Base-by-base conservation (phyloP, 768 basidiomycete species). In the Aureoboletus auriporus region DNA sequence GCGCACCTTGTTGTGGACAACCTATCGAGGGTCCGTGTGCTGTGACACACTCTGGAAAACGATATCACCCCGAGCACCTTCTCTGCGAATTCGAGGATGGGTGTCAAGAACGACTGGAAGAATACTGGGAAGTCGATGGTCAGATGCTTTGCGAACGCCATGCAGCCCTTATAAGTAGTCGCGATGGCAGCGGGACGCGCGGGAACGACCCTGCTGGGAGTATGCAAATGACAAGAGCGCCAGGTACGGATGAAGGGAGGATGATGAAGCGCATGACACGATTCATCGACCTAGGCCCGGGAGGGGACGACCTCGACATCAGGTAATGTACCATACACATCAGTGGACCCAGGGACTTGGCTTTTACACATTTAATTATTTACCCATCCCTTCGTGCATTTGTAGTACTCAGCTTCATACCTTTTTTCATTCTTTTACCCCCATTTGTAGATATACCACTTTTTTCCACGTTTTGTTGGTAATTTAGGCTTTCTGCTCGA, bases 11-110 rank as follows among this genome's bases (percentile, higher is more conserved):
- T 14, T 97, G 93, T 65, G 84, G 88, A 4, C 80, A 86, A 64
- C 93, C 93, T 6, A 92, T 97, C 54, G 93, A 97, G 69, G 93
- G 93, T 1, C 84, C 92, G 2, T 96, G 93, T 64, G 89, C 93
- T 10, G 82, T 94, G 16, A 90, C 89, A 14, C 84, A 93, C 55
- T 70, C 80, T 10, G 86, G 87, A 9, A 82, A 81, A 58, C 77
- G 86, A 28, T 95, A 86, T 69, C 93, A 95, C 64, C 89, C 92
- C 6, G 89, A 89, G 50, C 92, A 93, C 64, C 77, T 96, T 61
- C 71, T 80, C 26, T 96, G 93, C 67, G 91, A 94, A 69, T 78
- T 82, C 58, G 72, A 75, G 28, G 68, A 69, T 14, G 61, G 59
- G 37, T 79, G 86, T 71, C 70, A 67, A 49, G 80, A 78, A 69